A percentile compares a stretch with the other conserved stretches of the same genome.
These are phyloP conservation scores for Fusarium setosum DNA, from an alignment of 2,329 filamentous ascomycete species.

Conservation along the genomic window DNA sequence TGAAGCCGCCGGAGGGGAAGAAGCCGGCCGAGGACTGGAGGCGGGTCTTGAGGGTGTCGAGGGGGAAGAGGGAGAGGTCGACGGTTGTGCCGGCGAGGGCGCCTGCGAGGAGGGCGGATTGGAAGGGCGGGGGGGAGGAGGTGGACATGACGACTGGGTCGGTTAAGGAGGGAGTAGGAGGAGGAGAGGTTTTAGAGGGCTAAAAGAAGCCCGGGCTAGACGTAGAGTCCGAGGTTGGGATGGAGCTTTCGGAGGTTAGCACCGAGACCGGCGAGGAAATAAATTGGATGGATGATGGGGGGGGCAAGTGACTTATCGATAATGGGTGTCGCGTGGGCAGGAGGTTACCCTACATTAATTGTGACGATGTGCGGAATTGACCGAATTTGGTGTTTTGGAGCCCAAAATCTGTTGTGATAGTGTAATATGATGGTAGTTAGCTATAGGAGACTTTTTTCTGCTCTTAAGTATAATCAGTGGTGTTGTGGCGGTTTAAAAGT, in stretches of 20 bases:
- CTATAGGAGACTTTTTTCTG: no score
- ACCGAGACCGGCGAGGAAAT: slow-evolving; percentile 42
- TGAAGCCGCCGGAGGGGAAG: slow-evolving; percentile 86
- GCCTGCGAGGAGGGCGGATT: slow-evolving; percentile 78
- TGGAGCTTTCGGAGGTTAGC: slow-evolving; percentile 25
- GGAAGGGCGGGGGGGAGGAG: slow-evolving; percentile 58
- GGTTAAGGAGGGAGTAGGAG: background rate
- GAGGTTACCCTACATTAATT: slow-evolving; percentile 26
- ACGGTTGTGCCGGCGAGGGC: slow-evolving; percentile 94
- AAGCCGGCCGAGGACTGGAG: slow-evolving; percentile 87
- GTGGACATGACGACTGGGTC: slow-evolving; percentile 7
- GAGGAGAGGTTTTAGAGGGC: background rate
- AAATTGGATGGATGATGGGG: slow-evolving; percentile 22
- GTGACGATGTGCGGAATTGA: no score
- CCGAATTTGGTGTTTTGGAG: no score
- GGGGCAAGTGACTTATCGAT: slow-evolving; percentile 40
- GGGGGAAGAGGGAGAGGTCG: slow-evolving; percentile 95
- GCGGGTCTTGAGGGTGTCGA: slow-evolving; percentile 98
- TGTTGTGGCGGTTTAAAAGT: no score
- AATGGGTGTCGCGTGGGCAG: slow-evolving; percentile 17
- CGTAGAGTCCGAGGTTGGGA: background rate
- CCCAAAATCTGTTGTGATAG: no score
- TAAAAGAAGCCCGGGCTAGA: slow-evolving; percentile 5
- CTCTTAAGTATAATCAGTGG: no score
- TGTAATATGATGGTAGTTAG: no score